These are phyloP conservation scores for Microsporum audouinii DNA, from an alignment of 2,329 filamentous ascomycete species.

Conservation along the genomic window DNA sequence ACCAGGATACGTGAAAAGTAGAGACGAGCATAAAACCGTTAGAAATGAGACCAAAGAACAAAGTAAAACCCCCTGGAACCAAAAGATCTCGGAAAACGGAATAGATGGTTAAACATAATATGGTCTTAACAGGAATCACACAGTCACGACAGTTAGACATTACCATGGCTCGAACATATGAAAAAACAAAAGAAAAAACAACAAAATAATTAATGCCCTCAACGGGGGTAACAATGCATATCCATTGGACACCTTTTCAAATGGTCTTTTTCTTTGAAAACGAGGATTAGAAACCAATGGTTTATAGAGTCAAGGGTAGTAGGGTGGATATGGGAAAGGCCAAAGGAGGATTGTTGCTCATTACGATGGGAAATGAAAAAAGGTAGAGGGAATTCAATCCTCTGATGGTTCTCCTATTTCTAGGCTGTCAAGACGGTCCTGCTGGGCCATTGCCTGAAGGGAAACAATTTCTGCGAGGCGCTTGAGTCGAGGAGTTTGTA, in stretches of 20 bases:
- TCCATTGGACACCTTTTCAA: neutral
- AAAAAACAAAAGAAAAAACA: neutral
- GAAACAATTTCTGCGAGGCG: conserved; percentile 96
- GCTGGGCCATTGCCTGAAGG: conserved; percentile 88
- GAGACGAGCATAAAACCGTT: conserved; percentile 1
- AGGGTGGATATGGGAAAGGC: neutral
- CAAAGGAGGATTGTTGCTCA: neutral
- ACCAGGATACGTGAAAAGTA: neutral
- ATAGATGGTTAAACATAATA: conserved; percentile 4
- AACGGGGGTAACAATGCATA: neutral
- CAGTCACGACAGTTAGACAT: neutral
- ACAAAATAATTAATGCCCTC: neutral
- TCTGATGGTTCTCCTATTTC: conserved; percentile 20
- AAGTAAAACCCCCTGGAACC: conserved; percentile 1
- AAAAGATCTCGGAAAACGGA: conserved; percentile 2
- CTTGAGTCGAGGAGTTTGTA: conserved; percentile 91
- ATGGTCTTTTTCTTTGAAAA: neutral
- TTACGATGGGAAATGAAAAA: neutral
- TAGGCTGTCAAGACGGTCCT: conserved; percentile 60
- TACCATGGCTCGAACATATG: conserved; percentile 1
- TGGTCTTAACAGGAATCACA: conserved; percentile 1
- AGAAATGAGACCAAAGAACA: conserved; percentile 2
- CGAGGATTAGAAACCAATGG: neutral
- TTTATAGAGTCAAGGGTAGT: neutral
- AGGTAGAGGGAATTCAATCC: neutral